Conservation (phyloP, 2,329 filamentous ascomycete species). For the Didymella arachidicola region DNA sequence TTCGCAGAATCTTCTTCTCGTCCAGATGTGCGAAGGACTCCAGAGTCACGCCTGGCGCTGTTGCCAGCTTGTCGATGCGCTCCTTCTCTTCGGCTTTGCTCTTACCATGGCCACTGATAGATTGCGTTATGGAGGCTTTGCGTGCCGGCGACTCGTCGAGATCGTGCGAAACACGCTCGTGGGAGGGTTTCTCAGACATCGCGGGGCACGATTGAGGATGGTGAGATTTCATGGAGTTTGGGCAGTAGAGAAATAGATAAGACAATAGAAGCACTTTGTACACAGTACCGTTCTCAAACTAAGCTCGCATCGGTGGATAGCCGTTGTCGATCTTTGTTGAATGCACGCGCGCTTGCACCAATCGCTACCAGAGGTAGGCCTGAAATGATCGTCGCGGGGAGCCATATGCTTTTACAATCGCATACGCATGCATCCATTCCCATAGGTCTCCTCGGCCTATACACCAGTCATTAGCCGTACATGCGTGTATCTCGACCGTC, state of each 20-base stretch:
- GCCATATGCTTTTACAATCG: conserved; percentile 4
- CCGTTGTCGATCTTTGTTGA: conserved; percentile 15
- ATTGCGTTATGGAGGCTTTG: conserved; percentile 8
- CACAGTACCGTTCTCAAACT: conserved; percentile 6
- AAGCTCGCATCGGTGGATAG: conserved; percentile 10
- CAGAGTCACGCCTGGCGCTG: conserved; percentile 34
- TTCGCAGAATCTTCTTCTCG: conserved; percentile 52
- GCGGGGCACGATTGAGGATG: neutral
- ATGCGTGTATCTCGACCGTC: neutral
- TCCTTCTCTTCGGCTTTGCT: conserved; percentile 29
- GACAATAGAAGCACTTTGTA: conserved; percentile 8
- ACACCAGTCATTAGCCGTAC: neutral
- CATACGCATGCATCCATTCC: conserved; percentile 1
- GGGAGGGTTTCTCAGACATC: conserved; percentile 18
- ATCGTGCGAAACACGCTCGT: conserved; percentile 17
- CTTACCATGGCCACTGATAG: conserved; percentile 14
- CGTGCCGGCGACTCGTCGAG: conserved; percentile 10
- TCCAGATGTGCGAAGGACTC: conserved; percentile 50
- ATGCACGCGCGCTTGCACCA: neutral
- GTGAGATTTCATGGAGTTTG: neutral
- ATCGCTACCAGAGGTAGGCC: neutral
- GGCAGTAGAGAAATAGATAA: neutral
- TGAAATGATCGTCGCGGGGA: conserved; percentile 3
- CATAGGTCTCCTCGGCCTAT: conserved; percentile 1
- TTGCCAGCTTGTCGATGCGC: conserved; percentile 38